A percentile compares a stretch with the other conserved stretches of the same genome.
Evolutionary conservation across 2,329 filamentous ascomycete genomes (phyloP).

Genomic region (Stachybotrys echinatus): DNA sequence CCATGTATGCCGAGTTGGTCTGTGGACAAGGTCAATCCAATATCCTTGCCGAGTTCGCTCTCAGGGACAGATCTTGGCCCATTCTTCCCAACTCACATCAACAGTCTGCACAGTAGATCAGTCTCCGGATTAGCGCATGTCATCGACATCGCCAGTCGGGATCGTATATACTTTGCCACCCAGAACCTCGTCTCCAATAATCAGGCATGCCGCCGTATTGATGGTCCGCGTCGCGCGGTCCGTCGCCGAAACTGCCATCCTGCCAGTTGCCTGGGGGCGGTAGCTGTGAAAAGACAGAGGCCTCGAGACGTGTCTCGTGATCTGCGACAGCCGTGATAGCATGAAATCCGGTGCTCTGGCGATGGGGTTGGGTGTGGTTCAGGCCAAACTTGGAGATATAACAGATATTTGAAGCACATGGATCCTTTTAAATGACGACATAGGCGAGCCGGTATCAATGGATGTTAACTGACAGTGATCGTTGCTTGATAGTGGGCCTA

Average conservation of each 20-base stretch:
- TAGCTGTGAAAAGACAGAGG: constrained; percentile 26
- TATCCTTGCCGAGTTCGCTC: background rate
- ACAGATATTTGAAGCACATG: background rate
- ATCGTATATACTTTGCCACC: constrained; percentile 70
- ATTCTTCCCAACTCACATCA: constrained; percentile 28
- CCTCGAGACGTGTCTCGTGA: constrained; percentile 61
- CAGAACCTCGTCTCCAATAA: constrained; percentile 96
- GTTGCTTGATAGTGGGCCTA: too few relatives aligned
- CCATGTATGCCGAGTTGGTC: constrained; percentile 51
- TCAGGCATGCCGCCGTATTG: constrained; percentile 83
- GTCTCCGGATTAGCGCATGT: constrained; percentile 1
- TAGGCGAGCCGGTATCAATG: too few relatives aligned
- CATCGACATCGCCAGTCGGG: background rate
- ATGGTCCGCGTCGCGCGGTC: constrained; percentile 62
- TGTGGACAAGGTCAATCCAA: constrained; percentile 18
- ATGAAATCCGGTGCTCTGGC: constrained; percentile 38
- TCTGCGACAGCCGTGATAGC: constrained; percentile 70
- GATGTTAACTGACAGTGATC: too few relatives aligned
- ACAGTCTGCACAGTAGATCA: constrained; percentile 23
- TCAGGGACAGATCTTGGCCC: background rate
- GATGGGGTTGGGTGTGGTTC: background rate
- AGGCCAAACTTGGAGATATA: background rate
- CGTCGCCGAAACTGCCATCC: constrained; percentile 37
- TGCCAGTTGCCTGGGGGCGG: constrained; percentile 17
- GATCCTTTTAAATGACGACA: background rate